Evolutionary conservation across 1,139 yeast species (phyloP), one percentile per base, ranked within the genome.

Genomic region (Chernovozyma aurita): DNA sequence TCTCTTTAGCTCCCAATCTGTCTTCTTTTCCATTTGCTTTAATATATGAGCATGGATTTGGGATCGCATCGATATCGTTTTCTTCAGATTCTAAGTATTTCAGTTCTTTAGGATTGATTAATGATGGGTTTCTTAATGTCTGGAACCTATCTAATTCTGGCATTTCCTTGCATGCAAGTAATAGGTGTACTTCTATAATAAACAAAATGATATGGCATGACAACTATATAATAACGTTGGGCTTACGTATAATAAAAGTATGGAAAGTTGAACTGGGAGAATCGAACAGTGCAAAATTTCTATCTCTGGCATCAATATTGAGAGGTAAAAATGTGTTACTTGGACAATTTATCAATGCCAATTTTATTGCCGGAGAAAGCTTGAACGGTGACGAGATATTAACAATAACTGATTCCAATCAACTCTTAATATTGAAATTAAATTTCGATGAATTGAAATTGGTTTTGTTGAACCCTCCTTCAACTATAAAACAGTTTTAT

Each of bases 91-190:
- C 81, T 40, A 60, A 55, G 28, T 63, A 49, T 41, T 57, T 82
- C 29, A 73, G 82, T 26, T 76, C 85, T 3, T 56, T 81, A 38
- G 90, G 90, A 0, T 60, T 72, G 12, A 60, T 78, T 1, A 79
- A 78, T 45, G 90, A 82, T 49, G 87, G 88, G 2, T 78, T 69
- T 40, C 49, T 82, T 13, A 74, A 78, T 45, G 57, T 82, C 3
- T 82, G 90, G 90, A 61, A 56, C 32, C 40, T 75, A 12, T 35
- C 42, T 32, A 40, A 41, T 18, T 41, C 34, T 31, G 35, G 46
- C 13, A 52, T 46, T 29, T 57, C 39, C 40, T 63, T 49, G 50
- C 57, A 45, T 15, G 74, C 79, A 0, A 70, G 76, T 31, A 81
- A 81, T 54, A 66, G 76, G 44, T 81, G 88, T 51, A 76, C 83